phyloP scores from a whole-genome alignment of 805 yeast species.

The Candida vartiovaarae region DNA sequence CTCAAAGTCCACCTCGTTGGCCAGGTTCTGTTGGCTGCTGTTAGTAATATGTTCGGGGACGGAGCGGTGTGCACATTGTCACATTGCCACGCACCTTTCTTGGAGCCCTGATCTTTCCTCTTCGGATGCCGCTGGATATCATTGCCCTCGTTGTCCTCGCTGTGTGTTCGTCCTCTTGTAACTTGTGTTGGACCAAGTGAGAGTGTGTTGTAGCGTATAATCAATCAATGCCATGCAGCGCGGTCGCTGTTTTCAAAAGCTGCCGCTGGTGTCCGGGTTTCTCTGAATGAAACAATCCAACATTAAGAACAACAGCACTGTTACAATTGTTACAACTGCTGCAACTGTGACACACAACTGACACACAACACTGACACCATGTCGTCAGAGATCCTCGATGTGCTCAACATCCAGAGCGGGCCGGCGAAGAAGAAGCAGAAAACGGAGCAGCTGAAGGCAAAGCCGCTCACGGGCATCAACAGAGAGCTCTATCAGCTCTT shows the following conservation, averaged over 20 bases:
- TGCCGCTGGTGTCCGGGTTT: not conserved
- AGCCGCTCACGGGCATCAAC: constrained; percentile 61
- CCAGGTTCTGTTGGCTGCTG: constrained; percentile 18
- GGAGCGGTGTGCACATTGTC: not conserved
- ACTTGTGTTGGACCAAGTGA: no score
- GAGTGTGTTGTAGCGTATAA: no score
- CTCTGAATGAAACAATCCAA: not conserved
- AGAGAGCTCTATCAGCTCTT: constrained; percentile 82
- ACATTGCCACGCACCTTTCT: constrained; percentile 28
- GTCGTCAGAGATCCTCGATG: constrained; percentile 68
- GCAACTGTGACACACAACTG: not conserved
- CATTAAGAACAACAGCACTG: not conserved
- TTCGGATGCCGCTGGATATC: constrained; percentile 30
- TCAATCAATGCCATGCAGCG: no score
- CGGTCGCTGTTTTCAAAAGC: no score
- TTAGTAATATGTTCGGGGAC: no score
- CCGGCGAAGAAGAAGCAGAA: constrained; percentile 29
- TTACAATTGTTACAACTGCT: not conserved
- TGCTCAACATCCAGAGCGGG: constrained; percentile 52
- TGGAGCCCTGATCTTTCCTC: constrained; percentile 63
- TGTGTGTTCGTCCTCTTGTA: no score
- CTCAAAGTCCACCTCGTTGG: constrained; percentile 46
- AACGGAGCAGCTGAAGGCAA: constrained; percentile 16
- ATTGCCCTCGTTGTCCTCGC: constrained; percentile 1
- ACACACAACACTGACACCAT: constrained; percentile 3